Evolutionary conservation across 495 filamentous ascomycete species (phyloP).

Genomic region (Hypoxylon trugodes): DNA sequence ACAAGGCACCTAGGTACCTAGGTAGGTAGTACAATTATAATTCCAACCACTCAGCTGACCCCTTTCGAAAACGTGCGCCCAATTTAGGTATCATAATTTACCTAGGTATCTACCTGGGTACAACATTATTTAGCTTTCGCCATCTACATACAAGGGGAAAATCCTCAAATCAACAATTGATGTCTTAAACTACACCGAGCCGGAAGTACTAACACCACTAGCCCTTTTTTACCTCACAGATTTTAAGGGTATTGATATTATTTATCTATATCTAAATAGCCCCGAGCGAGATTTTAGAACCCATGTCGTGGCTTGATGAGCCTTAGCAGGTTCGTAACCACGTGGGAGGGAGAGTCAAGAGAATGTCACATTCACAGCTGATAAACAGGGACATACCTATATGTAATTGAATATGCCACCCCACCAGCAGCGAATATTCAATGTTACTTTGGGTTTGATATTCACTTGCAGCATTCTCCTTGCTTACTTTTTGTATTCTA

Average conservation of each 20-base stretch:
- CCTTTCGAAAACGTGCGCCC: slow-evolving; percentile 21
- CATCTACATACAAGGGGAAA: no score
- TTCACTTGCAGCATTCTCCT: background rate
- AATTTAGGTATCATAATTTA: background rate
- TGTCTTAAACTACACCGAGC: no score
- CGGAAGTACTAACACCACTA: no score
- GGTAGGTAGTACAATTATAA: no score
- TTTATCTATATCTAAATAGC: no score
- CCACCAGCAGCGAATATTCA: background rate
- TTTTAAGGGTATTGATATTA: no score
- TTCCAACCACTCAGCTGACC: slow-evolving; percentile 20
- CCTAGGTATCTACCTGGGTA: background rate
- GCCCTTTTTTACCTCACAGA: no score
- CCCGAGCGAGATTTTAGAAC: no score
- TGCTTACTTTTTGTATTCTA: slow-evolving; percentile 1
- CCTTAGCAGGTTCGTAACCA: slow-evolving; percentile 1
- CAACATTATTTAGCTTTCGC: no score
- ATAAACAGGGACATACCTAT: background rate
- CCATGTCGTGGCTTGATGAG: no score
- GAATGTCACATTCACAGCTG: background rate
- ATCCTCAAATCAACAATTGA: no score
- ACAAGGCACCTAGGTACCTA: no score
- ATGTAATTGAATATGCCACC: slow-evolving; percentile 3
- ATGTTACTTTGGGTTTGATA: background rate
- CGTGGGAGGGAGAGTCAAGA: slow-evolving; percentile 2